Evolutionary conservation across 495 filamentous ascomycete genomes (phyloP).

Genomic region (Aspergillus saccharolyticus): DNA sequence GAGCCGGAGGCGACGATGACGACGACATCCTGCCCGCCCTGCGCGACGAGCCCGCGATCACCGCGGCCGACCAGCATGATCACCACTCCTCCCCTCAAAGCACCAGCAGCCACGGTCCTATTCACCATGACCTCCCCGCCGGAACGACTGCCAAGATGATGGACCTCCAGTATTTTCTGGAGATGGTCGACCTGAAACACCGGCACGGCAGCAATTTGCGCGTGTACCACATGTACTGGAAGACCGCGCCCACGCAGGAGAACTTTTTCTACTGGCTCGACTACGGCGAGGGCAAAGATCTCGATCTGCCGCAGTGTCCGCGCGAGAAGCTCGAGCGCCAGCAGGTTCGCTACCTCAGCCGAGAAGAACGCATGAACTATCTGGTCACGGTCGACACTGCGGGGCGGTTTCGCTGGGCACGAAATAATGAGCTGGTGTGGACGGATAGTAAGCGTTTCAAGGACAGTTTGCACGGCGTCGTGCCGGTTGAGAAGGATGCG

Average conservation of each 20-base stretch:
- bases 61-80: conserved; percentile 24
- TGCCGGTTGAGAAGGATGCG: conserved; percentile 56
- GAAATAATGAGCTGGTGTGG: conserved; percentile 70
- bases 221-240: conserved; percentile 83
- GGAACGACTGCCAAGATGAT: conserved; percentile 65
- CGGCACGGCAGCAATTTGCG: conserved; percentile 80
- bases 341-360: conserved; percentile 66
- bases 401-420: conserved; percentile 71
- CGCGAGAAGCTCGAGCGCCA: conserved; percentile 64
- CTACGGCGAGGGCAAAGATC: conserved; percentile 60
- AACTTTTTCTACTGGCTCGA: conserved; percentile 99
- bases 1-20: conserved; percentile 61
- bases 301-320: conserved; percentile 56
- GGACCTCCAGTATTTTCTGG: conserved; percentile 86
- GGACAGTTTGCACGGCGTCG: conserved; percentile 75
- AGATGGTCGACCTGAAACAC: conserved; percentile 90
- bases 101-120: conserved; percentile 22
- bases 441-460: conserved; percentile 65
- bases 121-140: conserved; percentile 18
- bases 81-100: conserved; percentile 40
- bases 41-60: conserved; percentile 10
- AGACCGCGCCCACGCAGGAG: conserved; percentile 65
- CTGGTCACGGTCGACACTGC: conserved; percentile 63
- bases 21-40: conserved; percentile 22
- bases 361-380: conserved; percentile 68